Base-by-base conservation (phyloP, 306 rosid genomes). In the Herpetospermum pedunculosum region DNA sequence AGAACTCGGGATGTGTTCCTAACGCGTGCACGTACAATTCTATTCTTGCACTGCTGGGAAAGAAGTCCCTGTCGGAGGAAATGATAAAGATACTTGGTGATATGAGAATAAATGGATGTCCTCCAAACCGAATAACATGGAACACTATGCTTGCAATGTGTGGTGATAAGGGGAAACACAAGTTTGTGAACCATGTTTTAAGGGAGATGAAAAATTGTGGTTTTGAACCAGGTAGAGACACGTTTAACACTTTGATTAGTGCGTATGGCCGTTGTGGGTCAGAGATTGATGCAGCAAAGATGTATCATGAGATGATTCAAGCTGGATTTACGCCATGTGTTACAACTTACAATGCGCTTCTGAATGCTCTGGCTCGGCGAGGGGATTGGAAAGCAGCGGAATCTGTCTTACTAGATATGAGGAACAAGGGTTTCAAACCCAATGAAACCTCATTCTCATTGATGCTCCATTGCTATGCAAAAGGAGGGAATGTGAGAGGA, bases 191-290 rank as follows among this genome's bases (percentile, higher is more conserved):
- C 48, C 88, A 29, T 77, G 92, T 95, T 49, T 82, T 89, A 29
- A 80, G 85, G 81, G 96, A 91, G 84, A 95, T 95, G 99, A 89
- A 85, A 83, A 89, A 80, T 59, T 88, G 92, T 73, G 99, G 99
- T 34, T 95, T 94, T 78, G 96, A 89, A 84, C 99, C 97, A 1
- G 97, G 92, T 72, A 87, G 95, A 78, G 97, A 95, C 84, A 95
- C 99, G 7, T 95, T 89, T 81, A 91, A 95, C 73, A 88, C 99
- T 52, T 81, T 95, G 82, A 95, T 95, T 64, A 89, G 96, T 37
- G 90, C 96, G 18, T 91, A 89, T 72, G 96, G 97, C 62, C 88
- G 97, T 76, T 95, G 96, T 80, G 99, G 96, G 54, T 85, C 97
- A 34, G 91, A 89, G 73, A 83, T 89, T 54, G 92, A 91, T 70